These are phyloP conservation scores for Polyporus arcularius DNA, from an alignment of 768 basidiomycete species.

Conservation along the genomic window DNA sequence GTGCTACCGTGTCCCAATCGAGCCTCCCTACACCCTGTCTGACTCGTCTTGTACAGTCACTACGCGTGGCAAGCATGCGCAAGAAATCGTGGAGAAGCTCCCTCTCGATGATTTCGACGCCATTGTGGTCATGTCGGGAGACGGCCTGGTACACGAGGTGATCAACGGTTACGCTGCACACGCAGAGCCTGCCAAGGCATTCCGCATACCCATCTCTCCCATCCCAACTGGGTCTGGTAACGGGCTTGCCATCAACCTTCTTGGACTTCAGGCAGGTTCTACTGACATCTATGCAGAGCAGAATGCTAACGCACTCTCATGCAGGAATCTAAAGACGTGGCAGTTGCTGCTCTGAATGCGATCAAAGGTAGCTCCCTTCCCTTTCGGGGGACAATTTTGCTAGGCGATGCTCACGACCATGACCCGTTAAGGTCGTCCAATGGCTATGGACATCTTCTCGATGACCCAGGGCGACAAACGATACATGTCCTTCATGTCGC, in stretches of 20 bases:
- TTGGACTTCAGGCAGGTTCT: conserved; percentile 59
- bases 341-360: conserved; percentile 70
- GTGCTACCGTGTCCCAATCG: conserved; percentile 27
- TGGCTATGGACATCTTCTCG: conserved; percentile 78
- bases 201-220: conserved; percentile 70
- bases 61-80: conserved; percentile 61
- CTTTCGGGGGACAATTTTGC: not conserved
- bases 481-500: conserved; percentile 79
- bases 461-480: conserved; percentile 66
- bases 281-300: not conserved
- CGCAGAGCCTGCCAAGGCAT: conserved; percentile 55
- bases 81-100: conserved; percentile 59
- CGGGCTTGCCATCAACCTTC: conserved; percentile 68
- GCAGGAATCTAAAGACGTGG: conserved; percentile 71
- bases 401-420: not conserved
- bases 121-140: conserved; percentile 76
- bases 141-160: conserved; percentile 82
- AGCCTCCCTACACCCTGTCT: no score
- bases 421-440: conserved; percentile 55
- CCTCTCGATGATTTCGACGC: conserved; percentile 63
- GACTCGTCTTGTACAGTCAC: conserved; percentile 51
- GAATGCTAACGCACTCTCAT: not conserved
- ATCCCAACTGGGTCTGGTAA: conserved; percentile 87
- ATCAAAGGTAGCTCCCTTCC: conserved; percentile 64
- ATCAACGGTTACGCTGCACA: conserved; percentile 81